These are phyloP conservation scores for Pelagophyceae sp. DNA, from an alignment of 352 stramenopile genomes.

Conservation along the genomic window DNA sequence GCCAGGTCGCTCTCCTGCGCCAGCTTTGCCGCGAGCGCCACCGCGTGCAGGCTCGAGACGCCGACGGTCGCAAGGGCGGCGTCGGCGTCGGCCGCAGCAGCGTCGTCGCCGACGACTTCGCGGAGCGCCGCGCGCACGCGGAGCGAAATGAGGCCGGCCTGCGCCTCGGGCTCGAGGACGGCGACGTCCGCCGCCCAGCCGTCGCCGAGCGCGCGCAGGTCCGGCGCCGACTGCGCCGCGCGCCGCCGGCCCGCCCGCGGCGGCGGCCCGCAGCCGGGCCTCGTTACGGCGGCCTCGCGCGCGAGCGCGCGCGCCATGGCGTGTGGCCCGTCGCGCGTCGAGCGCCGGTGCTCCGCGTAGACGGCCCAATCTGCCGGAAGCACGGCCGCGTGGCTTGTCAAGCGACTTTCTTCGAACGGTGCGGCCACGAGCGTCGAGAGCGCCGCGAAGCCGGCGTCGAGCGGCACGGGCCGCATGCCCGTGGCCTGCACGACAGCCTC, in stretches of 20 bases:
- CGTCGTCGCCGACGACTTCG: neutral
- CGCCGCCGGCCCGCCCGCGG: no score
- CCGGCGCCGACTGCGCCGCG: neutral
- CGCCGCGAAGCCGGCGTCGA: neutral
- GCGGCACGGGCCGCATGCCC: neutral
- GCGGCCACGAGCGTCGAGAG: neutral
- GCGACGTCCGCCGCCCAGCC: neutral
- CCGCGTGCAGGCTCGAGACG: neutral
- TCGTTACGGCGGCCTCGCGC: neutral
- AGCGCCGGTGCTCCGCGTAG: neutral
- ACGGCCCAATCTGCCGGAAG: neutral
- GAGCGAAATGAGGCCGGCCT: neutral
- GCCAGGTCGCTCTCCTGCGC: neutral
- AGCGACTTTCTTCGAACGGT: neutral
- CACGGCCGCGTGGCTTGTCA: neutral
- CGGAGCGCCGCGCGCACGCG: neutral
- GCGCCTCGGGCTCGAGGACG: neutral
- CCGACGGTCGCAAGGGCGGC: neutral
- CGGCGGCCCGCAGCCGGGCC: no score
- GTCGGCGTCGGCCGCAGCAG: neutral
- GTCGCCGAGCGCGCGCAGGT: neutral
- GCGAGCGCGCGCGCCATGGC: neutral
- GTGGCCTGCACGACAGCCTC: neutral
- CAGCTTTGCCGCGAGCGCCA: neutral
- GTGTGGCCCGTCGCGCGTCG: neutral